Conservation (phyloP, 192 early-diverging fungal species). For the Umbelopsis sp. region DNA sequence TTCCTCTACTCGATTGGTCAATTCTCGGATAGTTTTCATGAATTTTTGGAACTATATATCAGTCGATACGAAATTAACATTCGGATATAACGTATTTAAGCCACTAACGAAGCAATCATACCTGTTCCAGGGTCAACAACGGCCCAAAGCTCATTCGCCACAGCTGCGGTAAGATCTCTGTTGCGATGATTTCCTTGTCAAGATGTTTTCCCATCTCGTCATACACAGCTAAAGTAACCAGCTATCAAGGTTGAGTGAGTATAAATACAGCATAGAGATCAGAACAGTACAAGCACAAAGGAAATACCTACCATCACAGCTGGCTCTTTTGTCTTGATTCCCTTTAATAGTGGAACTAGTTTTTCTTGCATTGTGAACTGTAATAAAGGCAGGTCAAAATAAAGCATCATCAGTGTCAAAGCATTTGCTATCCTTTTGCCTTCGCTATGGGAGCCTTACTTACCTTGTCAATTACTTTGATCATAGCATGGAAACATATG, state of each 20-base stretch:
- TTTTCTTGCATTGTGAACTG: slow-evolving; percentile 69
- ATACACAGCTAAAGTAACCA: slow-evolving; percentile 80
- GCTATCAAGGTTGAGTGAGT: slow-evolving; percentile 29
- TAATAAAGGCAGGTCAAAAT: neutral
- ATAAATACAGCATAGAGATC: neutral
- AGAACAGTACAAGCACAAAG: no score
- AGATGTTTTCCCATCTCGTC: slow-evolving; percentile 73
- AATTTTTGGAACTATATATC: slow-evolving; percentile 58
- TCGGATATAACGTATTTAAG: neutral
- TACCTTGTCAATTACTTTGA: slow-evolving; percentile 69
- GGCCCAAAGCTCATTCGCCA: slow-evolving; percentile 77
- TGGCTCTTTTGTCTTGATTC: slow-evolving; percentile 78
- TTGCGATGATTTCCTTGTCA: slow-evolving; percentile 76
- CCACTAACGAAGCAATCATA: slow-evolving; percentile 3
- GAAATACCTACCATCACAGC: slow-evolving; percentile 58
- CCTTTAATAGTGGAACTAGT: slow-evolving; percentile 74
- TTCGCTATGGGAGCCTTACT: neutral
- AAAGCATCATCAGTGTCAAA: neutral
- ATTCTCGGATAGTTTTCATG: slow-evolving; percentile 56
- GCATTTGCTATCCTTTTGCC: neutral
- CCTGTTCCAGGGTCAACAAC: slow-evolving; percentile 69
- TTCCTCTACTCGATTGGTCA: slow-evolving; percentile 58
- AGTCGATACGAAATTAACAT: neutral
- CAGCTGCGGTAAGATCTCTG: slow-evolving; percentile 74
- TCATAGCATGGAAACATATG: slow-evolving; percentile 67